Evolutionary conservation across 345 rosid genomes (phyloP), one percentile per base, ranked within the genome.

Genomic region (Xanthoceras sorbifolium): DNA sequence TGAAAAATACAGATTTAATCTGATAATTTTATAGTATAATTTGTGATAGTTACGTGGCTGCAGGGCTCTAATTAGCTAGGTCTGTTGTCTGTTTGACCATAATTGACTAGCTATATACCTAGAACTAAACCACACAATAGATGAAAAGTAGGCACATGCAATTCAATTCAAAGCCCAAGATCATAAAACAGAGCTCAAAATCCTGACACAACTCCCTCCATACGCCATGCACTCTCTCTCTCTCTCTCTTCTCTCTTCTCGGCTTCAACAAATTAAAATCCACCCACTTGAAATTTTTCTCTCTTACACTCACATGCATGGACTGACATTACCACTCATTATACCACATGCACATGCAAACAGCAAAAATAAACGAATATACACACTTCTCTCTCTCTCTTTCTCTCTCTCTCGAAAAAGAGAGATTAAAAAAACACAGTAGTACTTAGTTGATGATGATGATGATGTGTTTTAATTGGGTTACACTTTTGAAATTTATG

Each of bases 301-400:
- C 73, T 64, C 68, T 22, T 60, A 23, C 48, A 25, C 23, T 82
- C 87, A 85, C 88, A 86, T 86, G 89, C 88, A 83, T 77, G 88
- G 83, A 78, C 89, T 82, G 88, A 82, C 87, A 86, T 72, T 9
- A 10, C 69, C 85, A 86, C 84, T 86, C 90, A 85, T 86, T 75
- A 69, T 71, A 63, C 81, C 87, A 85, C 88, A 87, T 89, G 86
- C 87, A 78, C 88, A 80, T 82, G 84, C 86, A 77, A 74, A 71
- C 20, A 57, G 26, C 10, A 18, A 54, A 54, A 42, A 12, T 14
- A 42, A 42, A 1, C 46, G 10, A 12, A 55, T 8, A 1, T 10
- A 57, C 28, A 57, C n/a, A 0, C 18, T n/a, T n/a, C n/a, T n/a
- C n/a, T n/a, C n/a, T 11, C 46, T 23, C 31, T 50, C 32, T 18